These are phyloP conservation scores for Tulasnella sp. DNA, from an alignment of 768 basidiomycete species.

Conservation along the genomic window DNA sequence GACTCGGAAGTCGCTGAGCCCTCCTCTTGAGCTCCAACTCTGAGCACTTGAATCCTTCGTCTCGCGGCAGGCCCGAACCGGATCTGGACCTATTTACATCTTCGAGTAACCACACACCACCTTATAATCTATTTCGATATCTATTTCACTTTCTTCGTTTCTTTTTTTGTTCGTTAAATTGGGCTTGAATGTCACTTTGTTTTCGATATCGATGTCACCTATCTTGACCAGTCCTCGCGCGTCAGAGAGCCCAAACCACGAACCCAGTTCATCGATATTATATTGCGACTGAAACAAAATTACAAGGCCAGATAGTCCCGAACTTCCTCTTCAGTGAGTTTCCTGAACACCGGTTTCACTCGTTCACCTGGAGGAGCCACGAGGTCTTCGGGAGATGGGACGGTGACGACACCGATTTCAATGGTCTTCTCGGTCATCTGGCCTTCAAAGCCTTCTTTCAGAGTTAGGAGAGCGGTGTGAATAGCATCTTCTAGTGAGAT, in stretches of 20 bases:
- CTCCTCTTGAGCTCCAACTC: no score
- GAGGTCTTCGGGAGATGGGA: conserved; percentile 53
- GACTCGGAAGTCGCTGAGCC: no score
- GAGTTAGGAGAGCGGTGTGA: conserved; percentile 91
- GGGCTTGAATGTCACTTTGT: neutral
- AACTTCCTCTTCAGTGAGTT: conserved; percentile 93
- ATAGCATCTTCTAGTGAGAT: conserved; percentile 98
- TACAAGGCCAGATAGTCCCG: conserved; percentile 87
- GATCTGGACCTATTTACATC: neutral
- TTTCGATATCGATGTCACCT: neutral
- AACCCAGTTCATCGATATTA: no score
- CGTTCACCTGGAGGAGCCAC: conserved; percentile 37
- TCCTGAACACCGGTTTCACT: conserved; percentile 83
- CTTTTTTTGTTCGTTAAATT: neutral
- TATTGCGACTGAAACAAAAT: neutral
- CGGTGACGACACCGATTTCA: conserved; percentile 93
- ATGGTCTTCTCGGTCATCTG: conserved; percentile 99
- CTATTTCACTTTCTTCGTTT: neutral
- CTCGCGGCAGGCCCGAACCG: neutral
- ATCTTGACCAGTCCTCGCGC: neutral
- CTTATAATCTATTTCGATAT: neutral
- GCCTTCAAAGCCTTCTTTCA: conserved; percentile 99
- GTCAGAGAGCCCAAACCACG: neutral
- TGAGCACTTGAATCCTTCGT: no score
- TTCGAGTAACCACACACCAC: neutral